phyloP scores from a whole-genome alignment of 2,329 filamentous ascomycete species.

The Hymenoscyphus fraxineus region DNA sequence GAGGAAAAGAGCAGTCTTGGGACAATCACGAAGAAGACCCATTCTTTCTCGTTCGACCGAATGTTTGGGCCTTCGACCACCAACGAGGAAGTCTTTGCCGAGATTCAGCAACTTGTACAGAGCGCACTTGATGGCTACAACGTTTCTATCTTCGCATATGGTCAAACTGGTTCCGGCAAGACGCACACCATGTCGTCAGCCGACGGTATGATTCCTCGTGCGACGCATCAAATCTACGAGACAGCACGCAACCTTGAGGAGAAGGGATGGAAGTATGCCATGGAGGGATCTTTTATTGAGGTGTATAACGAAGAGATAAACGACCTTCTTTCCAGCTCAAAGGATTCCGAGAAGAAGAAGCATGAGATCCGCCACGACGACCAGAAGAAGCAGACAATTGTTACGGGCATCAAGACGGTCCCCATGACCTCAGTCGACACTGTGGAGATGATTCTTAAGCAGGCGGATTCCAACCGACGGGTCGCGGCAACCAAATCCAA shows the following conservation, averaged over 20 bases:
- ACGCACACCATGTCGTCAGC: constrained; percentile 90
- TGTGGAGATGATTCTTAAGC: constrained; percentile 74
- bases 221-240: constrained; percentile 89
- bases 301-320: constrained; percentile 98
- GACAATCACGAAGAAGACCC: constrained; percentile 70
- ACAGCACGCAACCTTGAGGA: constrained; percentile 79
- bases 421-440: constrained; percentile 73
- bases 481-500: constrained; percentile 98
- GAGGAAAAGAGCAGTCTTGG: constrained; percentile 81
- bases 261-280: constrained; percentile 90
- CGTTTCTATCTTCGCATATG: constrained; percentile 98
- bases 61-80: constrained; percentile 76
- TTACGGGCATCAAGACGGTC: constrained; percentile 76
- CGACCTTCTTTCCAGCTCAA: constrained; percentile 73
- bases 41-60: constrained; percentile 87
- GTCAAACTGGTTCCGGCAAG: constrained; percentile 95
- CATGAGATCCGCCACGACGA: constrained; percentile 88
- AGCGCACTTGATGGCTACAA: constrained; percentile 97
- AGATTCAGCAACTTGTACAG: constrained; percentile 95
- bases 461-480: constrained; percentile 80
- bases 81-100: constrained; percentile 87
- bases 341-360: constrained; percentile 73
- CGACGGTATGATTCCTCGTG: constrained; percentile 93
- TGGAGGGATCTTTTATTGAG: constrained; percentile 94
- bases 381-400: constrained; percentile 72